These are phyloP conservation scores for Hypoxylon cercidicola DNA, from an alignment of 495 filamentous ascomycete species.

Conservation along the genomic window DNA sequence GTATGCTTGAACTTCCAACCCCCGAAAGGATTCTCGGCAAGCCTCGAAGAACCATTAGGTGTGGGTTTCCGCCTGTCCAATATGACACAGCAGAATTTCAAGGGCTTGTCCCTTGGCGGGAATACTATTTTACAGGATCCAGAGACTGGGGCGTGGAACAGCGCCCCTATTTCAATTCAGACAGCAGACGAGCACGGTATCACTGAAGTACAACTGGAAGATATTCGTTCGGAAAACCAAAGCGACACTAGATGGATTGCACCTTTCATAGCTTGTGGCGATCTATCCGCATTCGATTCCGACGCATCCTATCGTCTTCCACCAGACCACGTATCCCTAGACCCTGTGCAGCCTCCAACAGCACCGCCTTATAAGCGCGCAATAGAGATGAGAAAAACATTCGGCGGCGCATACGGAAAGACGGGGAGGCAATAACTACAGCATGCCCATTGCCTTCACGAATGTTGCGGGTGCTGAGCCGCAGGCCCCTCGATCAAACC, in stretches of 20 bases:
- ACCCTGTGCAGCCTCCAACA: constrained; percentile 95
- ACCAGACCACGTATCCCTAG: constrained; percentile 76
- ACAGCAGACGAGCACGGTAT: constrained; percentile 66
- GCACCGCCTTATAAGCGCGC: constrained; percentile 94
- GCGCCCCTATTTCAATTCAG: constrained; percentile 20
- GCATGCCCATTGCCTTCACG: not conserved
- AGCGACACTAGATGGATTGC: constrained; percentile 79
- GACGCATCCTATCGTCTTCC: constrained; percentile 93
- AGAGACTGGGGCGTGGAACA: constrained; percentile 55
- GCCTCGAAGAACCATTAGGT: constrained; percentile 72
- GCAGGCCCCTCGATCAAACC: constrained; percentile 42
- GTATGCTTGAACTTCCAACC: constrained; percentile 89
- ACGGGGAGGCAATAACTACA: constrained; percentile 54
- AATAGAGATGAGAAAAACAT: constrained; percentile 80
- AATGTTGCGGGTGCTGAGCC: constrained; percentile 17
- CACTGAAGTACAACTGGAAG: constrained; percentile 65
- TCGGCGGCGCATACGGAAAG: constrained; percentile 85
- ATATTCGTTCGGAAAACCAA: constrained; percentile 54
- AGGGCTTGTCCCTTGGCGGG: constrained; percentile 52
- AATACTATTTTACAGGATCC: constrained; percentile 51
- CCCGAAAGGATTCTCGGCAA: constrained; percentile 69
- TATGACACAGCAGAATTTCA: constrained; percentile 51
- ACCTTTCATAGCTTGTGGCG: constrained; percentile 94
- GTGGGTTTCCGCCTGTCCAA: constrained; percentile 62
- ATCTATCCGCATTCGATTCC: constrained; percentile 92